Evolutionary conservation across 495 filamentous ascomycete genomes (phyloP), one percentile per base, ranked within the genome.

Genomic region (Extremus antarcticus): DNA sequence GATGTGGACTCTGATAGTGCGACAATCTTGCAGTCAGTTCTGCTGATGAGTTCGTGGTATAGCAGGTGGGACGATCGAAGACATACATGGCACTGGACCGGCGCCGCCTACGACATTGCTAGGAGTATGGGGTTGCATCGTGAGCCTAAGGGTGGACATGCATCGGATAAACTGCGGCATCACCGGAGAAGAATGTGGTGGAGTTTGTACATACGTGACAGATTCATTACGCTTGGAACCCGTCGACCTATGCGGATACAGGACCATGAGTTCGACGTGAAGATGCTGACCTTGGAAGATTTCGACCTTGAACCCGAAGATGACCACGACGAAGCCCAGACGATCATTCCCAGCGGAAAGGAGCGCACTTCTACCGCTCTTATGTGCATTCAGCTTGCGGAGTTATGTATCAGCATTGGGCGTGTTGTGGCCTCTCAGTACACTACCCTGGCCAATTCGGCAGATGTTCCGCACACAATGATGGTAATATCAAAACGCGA

Each of bases 161-260:
- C 23, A 63, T 74, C 20, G 75, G 77, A 54, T 80, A 80, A 64
- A 82, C 85, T 61, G 82, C 78, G 58, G 20, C 43, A 22, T 19
- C 72, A 91, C 61, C 90, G 86, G 85, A 94, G 90, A 68, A 75
- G 87, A 32, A 87, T 94, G 51, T 94, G 88, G 88, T 94, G 88
- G 88, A 89, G 85, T 48, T 88, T 85, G 55, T 90, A 89, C 61
- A 90, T 90, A 74, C 80, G 88, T 41, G 88, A 94, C 68, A 84
- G 87, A 41, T 68, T 92, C 39, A 84, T 94, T 53, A 88, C 88
- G 7, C 65, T 94, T 19, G 88, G 88, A 25, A 92, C 94, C 87
- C 77, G 88, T 53, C 79, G 88, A 55, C 88, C 87, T 9, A 90
- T 87, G 58, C 74, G 88, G 40, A 86, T 94, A 67, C 90, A 91